Base-by-base conservation (phyloP, 768 basidiomycete genomes). In the Arthromyces matolae region DNA sequence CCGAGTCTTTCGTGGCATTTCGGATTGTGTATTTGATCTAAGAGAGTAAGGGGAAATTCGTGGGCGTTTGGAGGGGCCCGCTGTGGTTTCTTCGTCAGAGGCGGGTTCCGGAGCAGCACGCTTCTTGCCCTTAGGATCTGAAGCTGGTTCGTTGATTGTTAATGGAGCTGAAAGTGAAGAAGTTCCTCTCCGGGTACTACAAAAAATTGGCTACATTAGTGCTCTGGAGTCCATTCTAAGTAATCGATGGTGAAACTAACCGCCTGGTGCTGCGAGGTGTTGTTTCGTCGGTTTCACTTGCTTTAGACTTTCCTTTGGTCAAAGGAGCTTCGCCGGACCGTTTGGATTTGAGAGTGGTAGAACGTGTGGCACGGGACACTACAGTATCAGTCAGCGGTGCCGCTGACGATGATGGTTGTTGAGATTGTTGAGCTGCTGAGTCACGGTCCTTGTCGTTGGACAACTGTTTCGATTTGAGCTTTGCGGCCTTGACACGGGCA, bases 121-220 rank as follows among this genome's bases (percentile, higher is more conserved):
- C 72, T 94, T 95, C 82, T 96, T 96, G 49, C 92, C 93, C 69
- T 94, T 94, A 55, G 68, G 67, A 69, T 91, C 89, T 61, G 76
- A 77, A 3, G 71, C 56, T 40, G 84, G 80, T 75, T 92, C 90
- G 82, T 83, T 84, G 68, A 90, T 91, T 48, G 79, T 70, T 69
- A 78, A 65, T 57, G 76, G 62, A 55, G 71, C 40, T 59, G 71
- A 58, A 53, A 69, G 54, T 52, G 71, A 53, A 44, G 63, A 46
- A 40, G 79, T 77, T 51, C 76, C 72, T 61, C 81, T 80, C 60
- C 84, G 81, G 58, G 78, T 71, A 65, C 86, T 89, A 53, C 56
- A 60, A 22, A 47, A n/a, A n/a, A n/a, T n/a, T 22, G 34, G 34
- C 47, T 54, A 52, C 57, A 64, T 57, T 55, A 59, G 56, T 62